These are phyloP conservation scores for Aspergillus pseudoviridinutans DNA, from an alignment of 2,329 filamentous ascomycete genomes.

Conservation along the genomic window DNA sequence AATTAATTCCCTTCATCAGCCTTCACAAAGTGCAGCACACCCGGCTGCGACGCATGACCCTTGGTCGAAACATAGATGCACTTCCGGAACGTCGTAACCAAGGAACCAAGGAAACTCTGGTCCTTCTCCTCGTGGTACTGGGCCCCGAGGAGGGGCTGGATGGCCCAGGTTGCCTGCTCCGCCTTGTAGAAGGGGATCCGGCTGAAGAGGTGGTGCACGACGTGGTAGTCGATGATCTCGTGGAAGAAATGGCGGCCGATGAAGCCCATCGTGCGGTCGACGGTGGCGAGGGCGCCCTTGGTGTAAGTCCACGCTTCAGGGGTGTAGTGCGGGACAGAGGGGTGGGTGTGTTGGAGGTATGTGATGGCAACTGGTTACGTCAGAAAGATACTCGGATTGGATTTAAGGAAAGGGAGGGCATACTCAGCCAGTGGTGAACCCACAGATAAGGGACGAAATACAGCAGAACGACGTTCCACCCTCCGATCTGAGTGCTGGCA, in stretches of 20 bases:
- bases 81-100: conserved; percentile 46
- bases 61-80: conserved; percentile 46
- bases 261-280: conserved; percentile 63
- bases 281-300: conserved; percentile 58
- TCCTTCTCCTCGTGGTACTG: conserved; percentile 43
- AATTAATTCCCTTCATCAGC: conserved; percentile 3
- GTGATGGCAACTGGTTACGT: conserved; percentile 60
- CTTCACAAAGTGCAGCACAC: conserved; percentile 19
- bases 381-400: conserved; percentile 2
- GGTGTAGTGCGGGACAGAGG: conserved; percentile 54
- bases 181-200: conserved; percentile 60
- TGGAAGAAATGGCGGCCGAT: conserved; percentile 64
- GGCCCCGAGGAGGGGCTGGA: conserved; percentile 54
- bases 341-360: conserved; percentile 69
- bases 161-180: conserved; percentile 55
- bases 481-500: conserved; percentile 51
- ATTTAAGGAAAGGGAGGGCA: conserved; percentile 20
- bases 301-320: conserved; percentile 59
- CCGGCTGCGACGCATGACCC: conserved; percentile 3
- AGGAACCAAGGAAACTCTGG: conserved; percentile 43
- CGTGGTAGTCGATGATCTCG: conserved; percentile 62
- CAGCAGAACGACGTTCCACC: conserved; percentile 54
- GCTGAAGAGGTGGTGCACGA: conserved; percentile 61
- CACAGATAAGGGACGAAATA: conserved; percentile 65
- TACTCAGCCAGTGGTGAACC: conserved; percentile 68